Conservation (phyloP, 495 filamentous ascomycete species). For the Margaritispora aquatica region DNA sequence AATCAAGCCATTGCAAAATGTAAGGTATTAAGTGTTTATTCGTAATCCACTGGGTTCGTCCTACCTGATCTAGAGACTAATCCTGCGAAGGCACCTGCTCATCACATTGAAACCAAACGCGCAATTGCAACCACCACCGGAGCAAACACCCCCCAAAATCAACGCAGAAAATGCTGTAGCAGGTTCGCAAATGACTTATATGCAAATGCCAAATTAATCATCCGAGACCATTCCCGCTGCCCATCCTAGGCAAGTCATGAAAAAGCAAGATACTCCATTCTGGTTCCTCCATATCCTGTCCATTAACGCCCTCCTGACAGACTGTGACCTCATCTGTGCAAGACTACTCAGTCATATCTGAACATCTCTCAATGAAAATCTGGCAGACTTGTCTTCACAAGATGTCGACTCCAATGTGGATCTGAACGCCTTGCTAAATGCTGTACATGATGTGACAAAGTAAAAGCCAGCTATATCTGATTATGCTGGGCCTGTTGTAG, state of each 20-base stretch:
- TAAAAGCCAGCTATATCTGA: background rate
- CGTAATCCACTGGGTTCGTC: too few relatives aligned
- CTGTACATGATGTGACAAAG: constrained; percentile 1
- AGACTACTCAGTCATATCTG: background rate
- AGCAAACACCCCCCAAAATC: background rate
- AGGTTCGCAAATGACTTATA: background rate
- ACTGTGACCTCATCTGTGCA: background rate
- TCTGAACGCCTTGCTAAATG: constrained; percentile 18
- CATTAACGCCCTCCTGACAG: background rate
- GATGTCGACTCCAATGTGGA: background rate
- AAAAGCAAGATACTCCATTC: background rate
- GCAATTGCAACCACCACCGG: background rate
- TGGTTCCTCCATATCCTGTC: background rate
- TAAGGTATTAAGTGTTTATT: too few relatives aligned
- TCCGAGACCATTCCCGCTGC: background rate
- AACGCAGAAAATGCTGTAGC: background rate
- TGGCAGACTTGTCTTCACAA: background rate
- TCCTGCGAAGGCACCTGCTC: background rate
- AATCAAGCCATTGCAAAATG: too few relatives aligned
- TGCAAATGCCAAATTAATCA: background rate
- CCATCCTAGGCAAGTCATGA: background rate
- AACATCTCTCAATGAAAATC: background rate
- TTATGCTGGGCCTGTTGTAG: constrained; percentile 1
- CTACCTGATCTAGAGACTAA: too few relatives aligned
- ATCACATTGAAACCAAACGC: background rate